A percentile compares a stretch with the other conserved stretches of the same genome.
phyloP scores from a whole-genome alignment of 331 rosid genomes.

The Arachis monticola region DNA sequence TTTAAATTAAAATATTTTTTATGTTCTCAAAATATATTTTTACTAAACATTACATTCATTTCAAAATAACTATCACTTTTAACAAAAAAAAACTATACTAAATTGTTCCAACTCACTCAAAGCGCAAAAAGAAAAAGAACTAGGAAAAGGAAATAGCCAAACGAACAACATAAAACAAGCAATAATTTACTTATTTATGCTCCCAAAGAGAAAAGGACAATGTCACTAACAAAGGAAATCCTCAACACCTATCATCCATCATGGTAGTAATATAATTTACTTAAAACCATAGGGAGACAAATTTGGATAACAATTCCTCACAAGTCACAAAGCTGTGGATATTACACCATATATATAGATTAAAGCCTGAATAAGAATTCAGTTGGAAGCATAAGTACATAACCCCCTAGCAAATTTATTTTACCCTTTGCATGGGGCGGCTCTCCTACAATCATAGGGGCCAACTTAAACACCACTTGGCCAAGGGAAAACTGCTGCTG shows the following conservation, averaged over 20 bases:
- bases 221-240: not conserved
- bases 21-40: no score
- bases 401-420: constrained; percentile 2
- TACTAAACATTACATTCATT: no score
- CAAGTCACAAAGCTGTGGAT: constrained; percentile 10
- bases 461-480: constrained; percentile 16
- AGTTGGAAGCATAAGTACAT: constrained; percentile 31
- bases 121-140: no score
- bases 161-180: no score
- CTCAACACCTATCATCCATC: not conserved
- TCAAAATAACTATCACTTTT: no score
- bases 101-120: no score
- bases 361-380: constrained; percentile 16
- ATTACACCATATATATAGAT: constrained; percentile 30
- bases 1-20: no score
- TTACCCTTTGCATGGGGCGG: constrained; percentile 16
- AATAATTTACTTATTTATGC: not conserved
- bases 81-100: no score
- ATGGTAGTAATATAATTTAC: constrained; percentile 22
- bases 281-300: not conserved
- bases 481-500: constrained; percentile 12
- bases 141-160: no score
- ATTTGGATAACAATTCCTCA: not conserved
- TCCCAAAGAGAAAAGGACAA: not conserved
- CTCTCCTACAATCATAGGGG: constrained; percentile 11